Percentiles rank a stretch among this genome's conserved stretches.
Evolutionary conservation across 1,139 yeast genomes (phyloP).

Genomic region (Petasospora fabianii): DNA sequence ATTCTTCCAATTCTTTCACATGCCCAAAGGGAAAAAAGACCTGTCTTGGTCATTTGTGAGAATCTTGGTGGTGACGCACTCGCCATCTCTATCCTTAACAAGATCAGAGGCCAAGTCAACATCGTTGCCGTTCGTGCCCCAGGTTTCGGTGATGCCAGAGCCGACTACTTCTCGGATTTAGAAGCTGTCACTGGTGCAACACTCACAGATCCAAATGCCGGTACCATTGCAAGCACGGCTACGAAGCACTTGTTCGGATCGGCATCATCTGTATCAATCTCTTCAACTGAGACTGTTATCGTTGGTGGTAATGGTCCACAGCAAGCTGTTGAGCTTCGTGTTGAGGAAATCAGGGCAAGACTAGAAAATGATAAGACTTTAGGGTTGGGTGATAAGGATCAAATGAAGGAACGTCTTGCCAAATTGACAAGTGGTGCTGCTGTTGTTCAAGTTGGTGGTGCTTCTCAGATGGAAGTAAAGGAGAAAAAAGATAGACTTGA

Average conservation of each 20-base stretch:
- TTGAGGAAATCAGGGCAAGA: slow-evolving; percentile 19
- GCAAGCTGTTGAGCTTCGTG: slow-evolving; percentile 12
- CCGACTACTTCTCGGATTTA: slow-evolving; percentile 23
- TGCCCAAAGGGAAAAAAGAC: slow-evolving; percentile 23
- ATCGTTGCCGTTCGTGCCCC: slow-evolving; percentile 26
- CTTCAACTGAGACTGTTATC: slow-evolving; percentile 23
- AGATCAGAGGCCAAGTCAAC: slow-evolving; percentile 24
- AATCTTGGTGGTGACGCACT: slow-evolving; percentile 26
- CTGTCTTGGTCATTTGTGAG: slow-evolving; percentile 25
- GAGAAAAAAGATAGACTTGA: slow-evolving; percentile 28
- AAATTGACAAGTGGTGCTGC: slow-evolving; percentile 27
- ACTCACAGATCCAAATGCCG: slow-evolving; percentile 20
- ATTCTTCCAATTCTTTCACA: slow-evolving; percentile 25
- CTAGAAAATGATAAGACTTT: slow-evolving; percentile 14
- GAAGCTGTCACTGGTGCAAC: slow-evolving; percentile 26
- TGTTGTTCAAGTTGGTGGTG: slow-evolving; percentile 27
- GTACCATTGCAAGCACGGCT: slow-evolving; percentile 25
- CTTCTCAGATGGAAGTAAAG: slow-evolving; percentile 25
- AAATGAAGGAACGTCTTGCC: slow-evolving; percentile 23
- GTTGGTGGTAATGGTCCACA: slow-evolving; percentile 20
- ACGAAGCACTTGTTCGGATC: slow-evolving; percentile 24
- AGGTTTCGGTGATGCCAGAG: slow-evolving; percentile 27
- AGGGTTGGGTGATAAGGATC: slow-evolving; percentile 23
- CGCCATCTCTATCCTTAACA: slow-evolving; percentile 26
- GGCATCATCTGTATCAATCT: slow-evolving; percentile 21